Conservation (phyloP, 2,329 filamentous ascomycete species). For the Cladosporium phlei region DNA sequence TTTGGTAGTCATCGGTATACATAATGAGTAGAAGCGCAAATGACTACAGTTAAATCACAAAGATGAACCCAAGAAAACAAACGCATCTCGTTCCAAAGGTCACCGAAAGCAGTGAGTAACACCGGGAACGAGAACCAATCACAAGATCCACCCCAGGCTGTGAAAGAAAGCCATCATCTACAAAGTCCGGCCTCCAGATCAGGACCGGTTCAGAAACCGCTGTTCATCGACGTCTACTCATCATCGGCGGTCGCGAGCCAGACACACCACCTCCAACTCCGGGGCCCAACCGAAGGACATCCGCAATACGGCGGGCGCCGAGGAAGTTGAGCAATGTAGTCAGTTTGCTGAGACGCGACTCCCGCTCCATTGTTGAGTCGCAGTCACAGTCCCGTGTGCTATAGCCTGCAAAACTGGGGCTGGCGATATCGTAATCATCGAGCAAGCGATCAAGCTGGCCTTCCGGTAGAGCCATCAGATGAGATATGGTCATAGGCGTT, state of each 20-base stretch:
- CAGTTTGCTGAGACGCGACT: conserved; percentile 11
- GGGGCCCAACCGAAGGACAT: conserved; percentile 1
- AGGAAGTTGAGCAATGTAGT: conserved; percentile 21
- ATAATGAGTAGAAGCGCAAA: too few species aligned
- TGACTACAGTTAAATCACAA: too few species aligned
- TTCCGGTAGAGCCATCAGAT: conserved; percentile 26
- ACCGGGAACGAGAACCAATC: too few species aligned
- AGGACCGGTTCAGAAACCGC: too few species aligned
- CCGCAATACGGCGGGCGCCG: conserved; percentile 18
- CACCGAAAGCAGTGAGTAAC: too few species aligned
- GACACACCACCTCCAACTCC: background rate
- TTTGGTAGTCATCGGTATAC: too few species aligned
- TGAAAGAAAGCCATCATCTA: too few species aligned
- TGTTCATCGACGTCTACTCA: background rate
- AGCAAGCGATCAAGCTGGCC: conserved; percentile 29
- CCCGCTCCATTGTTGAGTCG: background rate
- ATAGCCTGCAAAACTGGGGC: background rate
- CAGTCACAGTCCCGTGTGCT: background rate
- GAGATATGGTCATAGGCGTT: conserved; percentile 22
- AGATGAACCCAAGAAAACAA: too few species aligned
- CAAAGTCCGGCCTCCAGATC: too few species aligned
- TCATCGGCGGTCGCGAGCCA: background rate
- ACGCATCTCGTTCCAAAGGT: too few species aligned
- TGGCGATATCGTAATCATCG: conserved; percentile 24
- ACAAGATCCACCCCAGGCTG: too few species aligned